phyloP scores from a whole-genome alignment of 1,284 basidiomycete species.

The Moesziomyces sp. region DNA sequence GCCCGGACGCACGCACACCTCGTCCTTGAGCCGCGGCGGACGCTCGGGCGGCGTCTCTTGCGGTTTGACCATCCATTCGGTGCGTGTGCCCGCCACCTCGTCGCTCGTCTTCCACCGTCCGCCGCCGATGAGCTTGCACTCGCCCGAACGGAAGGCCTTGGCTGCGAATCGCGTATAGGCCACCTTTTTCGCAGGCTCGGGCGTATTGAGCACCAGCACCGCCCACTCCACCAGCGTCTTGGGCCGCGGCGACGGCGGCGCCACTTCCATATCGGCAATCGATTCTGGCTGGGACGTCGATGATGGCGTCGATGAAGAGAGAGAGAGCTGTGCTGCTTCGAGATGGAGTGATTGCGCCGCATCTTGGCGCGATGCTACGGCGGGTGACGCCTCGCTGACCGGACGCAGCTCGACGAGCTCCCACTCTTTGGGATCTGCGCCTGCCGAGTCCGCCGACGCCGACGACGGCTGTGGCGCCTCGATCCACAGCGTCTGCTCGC shows the following conservation, averaged over 20 bases:
- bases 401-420: slow-evolving; percentile 79
- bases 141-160: slow-evolving; percentile 76
- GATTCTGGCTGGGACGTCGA: slow-evolving; percentile 15
- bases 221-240: slow-evolving; percentile 79
- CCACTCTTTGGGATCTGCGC: slow-evolving; percentile 74
- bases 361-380: slow-evolving; percentile 18
- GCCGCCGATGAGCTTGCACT: slow-evolving; percentile 75
- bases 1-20: slow-evolving; percentile 75
- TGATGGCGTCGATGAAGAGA: slow-evolving; percentile 57
- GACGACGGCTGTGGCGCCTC: slow-evolving; percentile 43
- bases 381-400: slow-evolving; percentile 77
- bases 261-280: slow-evolving; percentile 2
- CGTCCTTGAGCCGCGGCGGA: slow-evolving; percentile 72
- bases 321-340: slow-evolving; percentile 15
- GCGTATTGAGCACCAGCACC: slow-evolving; percentile 78
- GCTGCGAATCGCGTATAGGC: slow-evolving; percentile 78
- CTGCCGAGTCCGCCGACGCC: too few relatives aligned
- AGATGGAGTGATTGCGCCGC: slow-evolving; percentile 33
- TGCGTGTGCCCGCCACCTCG: slow-evolving; percentile 4
- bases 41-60: slow-evolving; percentile 74
- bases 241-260: slow-evolving; percentile 50
- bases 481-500: slow-evolving; percentile 68
- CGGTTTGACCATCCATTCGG: slow-evolving; percentile 41
- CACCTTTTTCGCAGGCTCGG: slow-evolving; percentile 78
- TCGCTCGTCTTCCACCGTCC: slow-evolving; percentile 42